Percentiles rank a stretch among this genome's conserved stretches.
Evolutionary conservation across 768 basidiomycete genomes (phyloP).

Genomic region (Paxillus ammoniavirescens): DNA sequence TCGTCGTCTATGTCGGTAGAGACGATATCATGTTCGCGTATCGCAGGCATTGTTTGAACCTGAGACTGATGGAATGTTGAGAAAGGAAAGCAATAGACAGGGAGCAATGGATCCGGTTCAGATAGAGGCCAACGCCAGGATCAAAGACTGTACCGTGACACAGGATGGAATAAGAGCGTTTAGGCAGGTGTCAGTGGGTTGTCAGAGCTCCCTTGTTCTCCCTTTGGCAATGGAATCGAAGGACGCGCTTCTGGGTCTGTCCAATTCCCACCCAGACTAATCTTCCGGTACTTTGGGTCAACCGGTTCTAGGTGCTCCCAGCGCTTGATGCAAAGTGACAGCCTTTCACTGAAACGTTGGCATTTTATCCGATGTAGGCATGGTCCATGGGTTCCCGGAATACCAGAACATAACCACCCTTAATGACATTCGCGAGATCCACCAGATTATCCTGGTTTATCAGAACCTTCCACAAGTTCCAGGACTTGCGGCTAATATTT

Average conservation of each 20-base stretch:
- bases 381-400: constrained; percentile 1
- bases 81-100: background rate
- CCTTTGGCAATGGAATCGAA: constrained; percentile 34
- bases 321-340: background rate
- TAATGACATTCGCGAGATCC: constrained; percentile 1
- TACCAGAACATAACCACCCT: constrained; percentile 11
- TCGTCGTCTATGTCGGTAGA: constrained; percentile 35
- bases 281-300: constrained; percentile 6
- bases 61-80: background rate
- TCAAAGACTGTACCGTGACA: constrained; percentile 8
- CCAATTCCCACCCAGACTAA: constrained; percentile 28
- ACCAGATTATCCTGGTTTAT: constrained; percentile 7
- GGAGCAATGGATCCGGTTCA: constrained; percentile 6
- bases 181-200: constrained; percentile 14
- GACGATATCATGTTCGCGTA: constrained; percentile 25
- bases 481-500: background rate
- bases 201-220: constrained; percentile 34
- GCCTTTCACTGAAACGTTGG: background rate
- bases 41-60: constrained; percentile 24
- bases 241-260: constrained; percentile 22
- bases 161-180: constrained; percentile 29
- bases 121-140: background rate
- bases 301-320: constrained; percentile 10
- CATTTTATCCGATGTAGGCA: constrained; percentile 6
- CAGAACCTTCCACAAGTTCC: background rate